phyloP scores from a whole-genome alignment of 2,329 filamentous ascomycete genomes.

The Colletotrichum liaoningense region DNA sequence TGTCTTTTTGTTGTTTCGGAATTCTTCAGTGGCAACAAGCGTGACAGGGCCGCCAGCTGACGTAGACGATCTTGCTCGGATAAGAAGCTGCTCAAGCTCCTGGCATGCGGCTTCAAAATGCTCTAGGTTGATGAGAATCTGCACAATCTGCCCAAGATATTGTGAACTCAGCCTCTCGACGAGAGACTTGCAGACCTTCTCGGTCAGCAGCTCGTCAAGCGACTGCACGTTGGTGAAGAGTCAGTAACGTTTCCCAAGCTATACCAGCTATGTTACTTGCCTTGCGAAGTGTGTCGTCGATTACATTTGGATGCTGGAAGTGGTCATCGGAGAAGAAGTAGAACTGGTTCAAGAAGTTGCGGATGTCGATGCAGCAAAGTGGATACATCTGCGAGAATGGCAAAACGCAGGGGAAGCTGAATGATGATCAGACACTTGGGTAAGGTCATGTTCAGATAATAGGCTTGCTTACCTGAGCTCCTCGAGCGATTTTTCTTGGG shows the following conservation, averaged over 20 bases:
- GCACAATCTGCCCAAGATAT: conserved; percentile 96
- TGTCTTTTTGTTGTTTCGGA: conserved; percentile 90
- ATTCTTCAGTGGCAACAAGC: conserved; percentile 85
- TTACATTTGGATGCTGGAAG: conserved; percentile 88
- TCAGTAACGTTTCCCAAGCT: not conserved
- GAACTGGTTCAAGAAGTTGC: conserved; percentile 97
- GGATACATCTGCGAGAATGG: conserved; percentile 99
- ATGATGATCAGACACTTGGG: conserved; percentile 35
- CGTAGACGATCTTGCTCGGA: conserved; percentile 84
- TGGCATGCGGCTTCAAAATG: conserved; percentile 95
- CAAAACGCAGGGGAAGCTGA: conserved; percentile 92
- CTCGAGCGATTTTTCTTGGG: conserved; percentile 80
- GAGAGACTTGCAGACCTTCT: conserved; percentile 90
- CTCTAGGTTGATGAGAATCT: conserved; percentile 97
- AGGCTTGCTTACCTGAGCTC: conserved; percentile 73
- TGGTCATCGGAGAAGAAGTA: conserved; percentile 98
- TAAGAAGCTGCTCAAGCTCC: conserved; percentile 88
- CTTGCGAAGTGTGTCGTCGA: conserved; percentile 89
- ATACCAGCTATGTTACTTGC: conserved; percentile 51
- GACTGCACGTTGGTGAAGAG: conserved; percentile 62
- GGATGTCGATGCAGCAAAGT: conserved; percentile 96
- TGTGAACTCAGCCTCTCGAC: conserved; percentile 91
- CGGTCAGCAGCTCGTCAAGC: conserved; percentile 92
- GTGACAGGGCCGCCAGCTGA: conserved; percentile 84
- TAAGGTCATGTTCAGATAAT: not conserved